Conservation (phyloP, 805 yeast genomes). For the Myxozyma nipponensis region DNA sequence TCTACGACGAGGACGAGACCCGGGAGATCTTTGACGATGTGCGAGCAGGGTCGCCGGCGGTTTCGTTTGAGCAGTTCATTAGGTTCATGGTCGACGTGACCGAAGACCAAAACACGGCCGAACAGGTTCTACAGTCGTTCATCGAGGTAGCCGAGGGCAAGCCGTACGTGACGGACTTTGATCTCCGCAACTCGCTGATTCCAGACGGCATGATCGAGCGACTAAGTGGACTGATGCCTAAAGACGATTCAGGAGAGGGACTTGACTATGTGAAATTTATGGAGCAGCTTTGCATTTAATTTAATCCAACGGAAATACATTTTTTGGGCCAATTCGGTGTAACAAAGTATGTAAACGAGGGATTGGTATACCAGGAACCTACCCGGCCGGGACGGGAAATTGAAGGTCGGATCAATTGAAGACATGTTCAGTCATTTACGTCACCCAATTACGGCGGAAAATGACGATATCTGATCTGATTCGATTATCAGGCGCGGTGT, state of each 20-base stretch:
- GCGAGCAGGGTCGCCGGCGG: constrained; percentile 30
- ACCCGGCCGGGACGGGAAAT: too few relatives aligned
- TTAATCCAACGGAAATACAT: too few relatives aligned
- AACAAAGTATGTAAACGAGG: too few relatives aligned
- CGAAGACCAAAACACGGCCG: constrained; percentile 40
- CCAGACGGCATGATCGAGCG: constrained; percentile 36
- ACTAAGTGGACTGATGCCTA: constrained; percentile 35
- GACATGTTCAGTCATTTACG: too few relatives aligned
- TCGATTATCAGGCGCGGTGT: constrained; percentile 14
- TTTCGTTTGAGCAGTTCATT: constrained; percentile 37
- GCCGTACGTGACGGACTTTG: constrained; percentile 40
- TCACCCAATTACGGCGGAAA: too few relatives aligned
- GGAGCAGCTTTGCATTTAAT: constrained; percentile 26
- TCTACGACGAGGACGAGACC: constrained; percentile 38
- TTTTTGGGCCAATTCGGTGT: too few relatives aligned
- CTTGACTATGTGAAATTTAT: constrained; percentile 35
- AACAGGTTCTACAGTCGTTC: constrained; percentile 42
- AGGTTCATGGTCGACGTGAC: constrained; percentile 41
- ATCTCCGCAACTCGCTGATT: constrained; percentile 39
- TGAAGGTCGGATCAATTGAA: background rate
- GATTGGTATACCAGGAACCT: too few relatives aligned
- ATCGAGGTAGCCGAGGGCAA: constrained; percentile 42
- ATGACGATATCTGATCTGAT: constrained; percentile 20
- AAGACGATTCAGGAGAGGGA: constrained; percentile 30
- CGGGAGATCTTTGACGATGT: constrained; percentile 40